Evolutionary conservation across 306 rosid species (phyloP).

Genomic region (Lathyrus sativus): DNA sequence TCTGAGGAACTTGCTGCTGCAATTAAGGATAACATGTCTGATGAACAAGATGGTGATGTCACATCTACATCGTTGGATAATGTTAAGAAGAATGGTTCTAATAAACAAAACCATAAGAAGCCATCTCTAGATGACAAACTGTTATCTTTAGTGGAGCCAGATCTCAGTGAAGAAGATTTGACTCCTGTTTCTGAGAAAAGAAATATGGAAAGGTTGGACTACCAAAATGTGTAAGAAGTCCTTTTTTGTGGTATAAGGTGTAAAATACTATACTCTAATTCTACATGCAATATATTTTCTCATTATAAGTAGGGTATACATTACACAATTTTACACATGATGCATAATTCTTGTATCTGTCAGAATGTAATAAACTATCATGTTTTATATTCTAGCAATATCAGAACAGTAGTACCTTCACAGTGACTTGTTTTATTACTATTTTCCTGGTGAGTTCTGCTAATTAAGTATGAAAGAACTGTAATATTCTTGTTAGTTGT

Average conservation of each 20-base stretch:
- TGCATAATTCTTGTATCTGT: background rate
- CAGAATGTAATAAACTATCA: background rate
- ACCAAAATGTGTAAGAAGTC: slow-evolving; percentile 93
- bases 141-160: slow-evolving; percentile 52
- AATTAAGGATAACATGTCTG: no score
- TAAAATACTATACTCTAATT: slow-evolving; percentile 21
- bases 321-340: background rate
- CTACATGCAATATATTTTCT: slow-evolving; percentile 22
- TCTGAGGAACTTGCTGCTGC: no score
- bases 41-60: slow-evolving; percentile 49
- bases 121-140: slow-evolving; percentile 58
- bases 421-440: background rate
- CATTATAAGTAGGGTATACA: slow-evolving; percentile 27
- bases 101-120: slow-evolving; percentile 50
- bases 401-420: background rate
- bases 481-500: background rate
- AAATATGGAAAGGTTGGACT: slow-evolving; percentile 78
- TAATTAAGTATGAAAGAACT: slow-evolving; percentile 8
- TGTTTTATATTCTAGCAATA: background rate
- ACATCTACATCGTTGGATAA: slow-evolving; percentile 34
- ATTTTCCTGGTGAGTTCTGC: background rate
- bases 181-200: slow-evolving; percentile 59
- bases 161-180: slow-evolving; percentile 54
- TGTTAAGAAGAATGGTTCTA: slow-evolving; percentile 42
- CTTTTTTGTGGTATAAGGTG: slow-evolving; percentile 33